A percentile compares a stretch with the other conserved stretches of the same genome.
phyloP scores from a whole-genome alignment of 2,329 filamentous ascomycete species.

The Fusarium circinatum region DNA sequence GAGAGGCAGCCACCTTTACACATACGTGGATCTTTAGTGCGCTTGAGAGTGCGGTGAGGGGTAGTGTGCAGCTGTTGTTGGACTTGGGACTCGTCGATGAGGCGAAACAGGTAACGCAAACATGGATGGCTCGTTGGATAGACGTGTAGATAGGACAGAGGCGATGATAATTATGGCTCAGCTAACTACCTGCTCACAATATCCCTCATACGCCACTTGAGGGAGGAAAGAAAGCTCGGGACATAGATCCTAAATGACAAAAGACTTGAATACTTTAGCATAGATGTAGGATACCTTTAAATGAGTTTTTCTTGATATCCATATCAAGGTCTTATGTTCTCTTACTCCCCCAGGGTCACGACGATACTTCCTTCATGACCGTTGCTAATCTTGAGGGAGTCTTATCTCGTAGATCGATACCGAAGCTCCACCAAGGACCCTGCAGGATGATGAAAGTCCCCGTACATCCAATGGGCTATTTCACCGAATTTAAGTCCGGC shows the following conservation, averaged over 20 bases:
- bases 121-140: constrained; percentile 70
- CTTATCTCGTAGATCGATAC: background rate
- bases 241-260: no score
- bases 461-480: background rate
- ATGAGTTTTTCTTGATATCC: rapidly evolving
- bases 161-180: no score
- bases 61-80: constrained; percentile 64
- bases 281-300: no score
- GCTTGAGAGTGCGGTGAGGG: constrained; percentile 65
- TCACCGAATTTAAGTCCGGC: background rate
- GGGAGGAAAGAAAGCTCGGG: no score
- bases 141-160: background rate
- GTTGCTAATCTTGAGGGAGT: background rate
- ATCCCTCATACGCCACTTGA: background rate
- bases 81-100: constrained; percentile 69
- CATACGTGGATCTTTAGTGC: constrained; percentile 65
- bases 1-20: constrained; percentile 60
- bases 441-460: background rate
- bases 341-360: no score
- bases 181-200: background rate
- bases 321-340: no score
- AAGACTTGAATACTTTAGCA: no score
- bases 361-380: background rate
- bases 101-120: constrained; percentile 64
- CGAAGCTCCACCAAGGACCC: background rate